Conservation (phyloP, 345 rosid species). For the Eucalyptus urophylla region DNA sequence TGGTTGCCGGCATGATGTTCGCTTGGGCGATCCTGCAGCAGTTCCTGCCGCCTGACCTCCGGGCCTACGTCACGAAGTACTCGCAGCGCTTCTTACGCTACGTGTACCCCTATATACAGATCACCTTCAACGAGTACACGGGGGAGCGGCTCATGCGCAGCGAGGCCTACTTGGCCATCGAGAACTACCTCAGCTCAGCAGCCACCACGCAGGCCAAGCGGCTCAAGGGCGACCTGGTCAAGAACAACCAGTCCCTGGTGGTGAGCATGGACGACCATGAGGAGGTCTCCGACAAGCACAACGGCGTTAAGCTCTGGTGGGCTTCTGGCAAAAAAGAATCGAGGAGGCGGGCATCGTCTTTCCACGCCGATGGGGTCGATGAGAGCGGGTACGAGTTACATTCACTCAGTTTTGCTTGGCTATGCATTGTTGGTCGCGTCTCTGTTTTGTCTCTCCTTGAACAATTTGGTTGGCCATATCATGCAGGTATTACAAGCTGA, state of each 20-base stretch:
- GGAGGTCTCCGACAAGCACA: neutral
- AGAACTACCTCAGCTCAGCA: neutral
- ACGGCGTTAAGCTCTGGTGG: conserved; percentile 2
- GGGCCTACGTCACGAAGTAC: neutral
- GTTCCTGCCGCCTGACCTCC: too few species aligned
- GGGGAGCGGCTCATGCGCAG: neutral
- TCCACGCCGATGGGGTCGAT: neutral
- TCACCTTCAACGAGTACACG: neutral
- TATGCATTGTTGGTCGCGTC: neutral
- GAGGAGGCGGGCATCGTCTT: neutral
- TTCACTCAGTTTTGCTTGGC: neutral
- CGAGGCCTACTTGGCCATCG: neutral
- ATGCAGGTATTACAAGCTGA: neutral
- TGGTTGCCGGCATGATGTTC: too few species aligned
- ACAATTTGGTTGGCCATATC: neutral
- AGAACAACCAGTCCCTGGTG: neutral
- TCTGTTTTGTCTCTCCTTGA: neutral
- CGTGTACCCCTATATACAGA: conserved; percentile 1
- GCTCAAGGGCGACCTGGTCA: conserved; percentile 1
- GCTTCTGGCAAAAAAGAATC: neutral
- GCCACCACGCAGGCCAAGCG: neutral
- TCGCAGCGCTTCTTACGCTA: neutral
- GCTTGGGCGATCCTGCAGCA: too few species aligned
- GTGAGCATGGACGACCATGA: conserved; percentile 3
- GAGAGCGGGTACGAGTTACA: neutral